These are phyloP conservation scores for Neocatenulostroma microsporum DNA, from an alignment of 2,329 filamentous ascomycete species.

Conservation along the genomic window DNA sequence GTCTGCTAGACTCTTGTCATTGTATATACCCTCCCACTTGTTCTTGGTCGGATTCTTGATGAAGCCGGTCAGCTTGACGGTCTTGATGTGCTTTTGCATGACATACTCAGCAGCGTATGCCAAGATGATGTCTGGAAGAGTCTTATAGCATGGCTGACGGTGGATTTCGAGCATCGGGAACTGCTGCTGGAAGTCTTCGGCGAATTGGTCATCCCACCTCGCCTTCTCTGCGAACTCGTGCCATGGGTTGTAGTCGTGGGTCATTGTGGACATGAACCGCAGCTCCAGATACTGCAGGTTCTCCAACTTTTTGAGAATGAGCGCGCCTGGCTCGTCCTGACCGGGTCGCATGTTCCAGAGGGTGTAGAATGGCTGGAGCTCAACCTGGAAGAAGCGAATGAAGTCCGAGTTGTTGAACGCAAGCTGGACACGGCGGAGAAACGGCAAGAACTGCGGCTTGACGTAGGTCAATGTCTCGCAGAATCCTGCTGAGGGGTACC, in stretches of 20 bases:
- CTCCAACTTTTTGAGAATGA: background rate
- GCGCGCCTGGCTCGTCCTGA: too few relatives aligned
- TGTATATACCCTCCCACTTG: conserved; percentile 6
- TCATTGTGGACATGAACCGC: conserved; percentile 2
- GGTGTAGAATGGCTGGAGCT: conserved; percentile 3
- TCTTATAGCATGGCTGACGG: conserved; percentile 4
- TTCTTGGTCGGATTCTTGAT: conserved; percentile 1
- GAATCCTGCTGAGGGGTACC: background rate
- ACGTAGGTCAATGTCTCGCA: background rate
- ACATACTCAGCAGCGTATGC: conserved; percentile 3
- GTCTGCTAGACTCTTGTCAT: background rate
- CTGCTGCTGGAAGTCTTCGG: too few relatives aligned
- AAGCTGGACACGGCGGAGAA: conserved; percentile 3
- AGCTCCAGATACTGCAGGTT: conserved; percentile 1
- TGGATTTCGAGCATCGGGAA: background rate
- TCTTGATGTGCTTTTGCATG: background rate
- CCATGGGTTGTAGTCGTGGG: conserved; percentile 1
- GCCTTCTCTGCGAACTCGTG: too few relatives aligned
- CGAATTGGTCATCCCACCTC: too few relatives aligned
- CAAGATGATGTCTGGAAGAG: conserved; percentile 4
- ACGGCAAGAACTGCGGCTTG: too few relatives aligned
- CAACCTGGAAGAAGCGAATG: background rate
- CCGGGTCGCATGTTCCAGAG: too few relatives aligned
- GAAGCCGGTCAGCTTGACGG: conserved; percentile 2
- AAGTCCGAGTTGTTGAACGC: background rate